Percentiles rank a stretch among this genome's conserved stretches.
Conservation (phyloP, 108 stramenopile genomes). For the Cyclotella distinguenda region DNA sequence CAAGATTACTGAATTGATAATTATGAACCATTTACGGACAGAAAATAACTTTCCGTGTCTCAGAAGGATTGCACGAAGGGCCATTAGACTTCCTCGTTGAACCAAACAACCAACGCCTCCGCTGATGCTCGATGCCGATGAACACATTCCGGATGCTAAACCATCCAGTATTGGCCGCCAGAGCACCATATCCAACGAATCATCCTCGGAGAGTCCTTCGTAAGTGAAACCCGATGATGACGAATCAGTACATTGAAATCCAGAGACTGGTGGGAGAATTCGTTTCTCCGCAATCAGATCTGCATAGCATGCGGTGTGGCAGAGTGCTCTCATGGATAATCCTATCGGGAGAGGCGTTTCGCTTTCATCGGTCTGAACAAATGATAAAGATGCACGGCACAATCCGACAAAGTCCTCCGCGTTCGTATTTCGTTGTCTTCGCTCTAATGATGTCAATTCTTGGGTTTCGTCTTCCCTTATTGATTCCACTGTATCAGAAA, state of each 20-base stretch:
- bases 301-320: conserved; percentile 86
- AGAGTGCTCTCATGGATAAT: conserved; percentile 85
- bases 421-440: conserved; percentile 63
- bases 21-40: conserved; percentile 53
- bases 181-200: conserved; percentile 78
- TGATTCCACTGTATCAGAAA: conserved; percentile 27
- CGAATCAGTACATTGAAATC: conserved; percentile 51
- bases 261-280: conserved; percentile 63
- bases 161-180: conserved; percentile 87
- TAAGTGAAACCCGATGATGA: conserved; percentile 66
- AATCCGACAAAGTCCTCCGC: conserved; percentile 85
- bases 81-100: conserved; percentile 81
- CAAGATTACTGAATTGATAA: conserved; percentile 60
- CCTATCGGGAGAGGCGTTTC: conserved; percentile 64
- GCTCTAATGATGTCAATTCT: conserved; percentile 44
- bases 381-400: conserved; percentile 73
- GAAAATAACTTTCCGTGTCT: conserved; percentile 79
- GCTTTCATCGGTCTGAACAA: conserved; percentile 59
- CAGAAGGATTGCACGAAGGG: conserved; percentile 79
- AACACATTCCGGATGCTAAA: conserved; percentile 67
- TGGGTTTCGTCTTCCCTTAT: conserved; percentile 12
- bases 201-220: conserved; percentile 60
- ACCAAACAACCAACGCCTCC: conserved; percentile 80
- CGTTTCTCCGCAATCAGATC: conserved; percentile 75
- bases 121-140: conserved; percentile 52